A percentile compares a stretch with the other conserved stretches of the same genome.
Evolutionary conservation across 257 asterid species (phyloP).

Genomic region (Solanum piurae): DNA sequence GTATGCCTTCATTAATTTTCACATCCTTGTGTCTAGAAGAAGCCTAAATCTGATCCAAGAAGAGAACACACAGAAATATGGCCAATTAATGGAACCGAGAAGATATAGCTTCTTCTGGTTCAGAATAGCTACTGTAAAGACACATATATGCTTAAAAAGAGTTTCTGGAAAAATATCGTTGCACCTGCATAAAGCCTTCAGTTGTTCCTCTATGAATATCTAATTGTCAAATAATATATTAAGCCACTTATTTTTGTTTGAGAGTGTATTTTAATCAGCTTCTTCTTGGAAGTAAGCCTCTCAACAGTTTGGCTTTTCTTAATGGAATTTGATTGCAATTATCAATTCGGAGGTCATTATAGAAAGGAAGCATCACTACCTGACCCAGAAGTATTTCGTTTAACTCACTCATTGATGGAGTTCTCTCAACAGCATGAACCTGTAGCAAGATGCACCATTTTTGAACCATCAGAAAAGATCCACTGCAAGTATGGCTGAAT

Average conservation of each 20-base stretch:
- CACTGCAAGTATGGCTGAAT: neutral
- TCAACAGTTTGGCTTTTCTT: neutral
- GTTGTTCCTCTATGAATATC: neutral
- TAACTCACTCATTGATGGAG: conserved; percentile 99
- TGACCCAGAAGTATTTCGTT: conserved; percentile 94
- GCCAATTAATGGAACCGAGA: neutral
- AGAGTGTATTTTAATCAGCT: neutral
- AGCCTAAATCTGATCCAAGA: neutral
- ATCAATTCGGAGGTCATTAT: neutral
- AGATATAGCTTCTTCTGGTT: neutral
- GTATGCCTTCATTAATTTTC: neutral
- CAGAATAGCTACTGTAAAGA: neutral
- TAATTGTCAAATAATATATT: neutral
- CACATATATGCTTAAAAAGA: neutral
- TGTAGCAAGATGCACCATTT: conserved; percentile 21
- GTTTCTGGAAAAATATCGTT: neutral
- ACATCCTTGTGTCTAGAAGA: neutral
- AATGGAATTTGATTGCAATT: neutral
- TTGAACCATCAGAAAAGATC: neutral
- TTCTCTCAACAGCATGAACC: conserved; percentile 95
- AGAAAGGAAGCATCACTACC: conserved; percentile 36
- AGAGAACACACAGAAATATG: neutral
- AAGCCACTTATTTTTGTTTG: neutral
- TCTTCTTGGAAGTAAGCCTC: neutral
- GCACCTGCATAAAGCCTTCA: neutral